These are phyloP conservation scores for Colletotrichum echinochloae DNA, from an alignment of 2,329 filamentous ascomycete species.

Conservation along the genomic window DNA sequence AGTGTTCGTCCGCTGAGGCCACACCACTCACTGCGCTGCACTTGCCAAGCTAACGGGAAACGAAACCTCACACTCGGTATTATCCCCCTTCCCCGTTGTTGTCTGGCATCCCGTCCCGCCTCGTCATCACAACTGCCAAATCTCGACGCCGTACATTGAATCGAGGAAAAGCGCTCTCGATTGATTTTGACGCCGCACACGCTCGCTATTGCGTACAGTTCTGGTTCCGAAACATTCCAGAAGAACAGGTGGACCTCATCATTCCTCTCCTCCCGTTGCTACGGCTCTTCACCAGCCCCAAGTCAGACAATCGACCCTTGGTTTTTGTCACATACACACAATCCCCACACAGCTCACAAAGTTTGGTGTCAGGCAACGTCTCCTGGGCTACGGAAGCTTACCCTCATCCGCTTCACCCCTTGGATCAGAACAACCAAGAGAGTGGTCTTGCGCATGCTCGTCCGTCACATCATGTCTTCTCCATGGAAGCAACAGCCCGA, in stretches of 20 bases:
- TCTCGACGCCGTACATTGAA: neutral
- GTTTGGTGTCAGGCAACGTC: neutral
- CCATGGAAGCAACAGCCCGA: conserved; percentile 73
- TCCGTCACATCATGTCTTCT: conserved; percentile 63
- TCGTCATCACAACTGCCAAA: conserved; percentile 3
- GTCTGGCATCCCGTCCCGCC: neutral
- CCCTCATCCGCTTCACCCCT: neutral
- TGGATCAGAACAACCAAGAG: neutral
- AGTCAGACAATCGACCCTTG: neutral
- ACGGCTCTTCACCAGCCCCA: neutral
- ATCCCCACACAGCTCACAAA: neutral
- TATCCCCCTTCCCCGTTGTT: conserved; percentile 3
- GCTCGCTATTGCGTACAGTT: neutral
- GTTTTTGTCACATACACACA: conserved; percentile 1
- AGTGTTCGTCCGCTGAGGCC: neutral
- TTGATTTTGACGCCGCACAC: neutral
- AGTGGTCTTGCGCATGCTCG: neutral
- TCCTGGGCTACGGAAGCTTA: neutral
- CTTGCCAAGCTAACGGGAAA: conserved; percentile 11
- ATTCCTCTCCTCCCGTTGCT: conserved; percentile 23
- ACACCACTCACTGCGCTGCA: conserved; percentile 12
- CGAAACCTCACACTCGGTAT: neutral
- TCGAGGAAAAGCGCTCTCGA: neutral
- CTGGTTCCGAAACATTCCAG: conserved; percentile 6
- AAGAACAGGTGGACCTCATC: conserved; percentile 7